Evolutionary conservation across 192 early-diverging fungal genomes (phyloP).

Genomic region (Anaeromyces robustus): DNA sequence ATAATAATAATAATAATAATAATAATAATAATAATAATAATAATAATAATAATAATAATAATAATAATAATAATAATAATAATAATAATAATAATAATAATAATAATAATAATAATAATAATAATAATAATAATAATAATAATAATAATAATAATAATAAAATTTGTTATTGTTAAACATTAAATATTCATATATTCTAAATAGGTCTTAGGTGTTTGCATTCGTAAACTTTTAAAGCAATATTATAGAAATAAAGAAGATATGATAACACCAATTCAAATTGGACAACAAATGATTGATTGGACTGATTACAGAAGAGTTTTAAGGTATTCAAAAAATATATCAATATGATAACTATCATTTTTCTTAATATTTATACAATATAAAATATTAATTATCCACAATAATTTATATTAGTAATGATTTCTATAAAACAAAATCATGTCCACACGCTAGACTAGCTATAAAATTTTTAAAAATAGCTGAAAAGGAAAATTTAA

Average conservation of each 20-base stretch:
- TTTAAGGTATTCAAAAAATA: slow-evolving; percentile 32
- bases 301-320: slow-evolving; percentile 63
- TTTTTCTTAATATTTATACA: no score
- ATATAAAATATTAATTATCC: no score
- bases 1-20: no score
- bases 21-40: neutral
- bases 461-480: no score
- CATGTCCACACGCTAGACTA: no score
- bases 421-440: no score
- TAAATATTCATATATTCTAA: neutral
- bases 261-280: slow-evolving; percentile 38
- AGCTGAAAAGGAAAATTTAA: no score
- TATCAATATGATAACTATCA: no score
- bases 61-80: neutral
- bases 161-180: neutral
- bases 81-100: no score
- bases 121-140: no score
- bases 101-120: neutral
- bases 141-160: neutral
- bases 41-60: no score
- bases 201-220: slow-evolving; percentile 16
- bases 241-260: slow-evolving; percentile 16
- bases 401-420: slow-evolving; percentile 1
- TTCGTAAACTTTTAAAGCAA: slow-evolving; percentile 15
- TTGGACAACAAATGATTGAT: slow-evolving; percentile 55